Evolutionary conservation across 495 filamentous ascomycete species (phyloP).

Genomic region (Penicillium nucicola): DNA sequence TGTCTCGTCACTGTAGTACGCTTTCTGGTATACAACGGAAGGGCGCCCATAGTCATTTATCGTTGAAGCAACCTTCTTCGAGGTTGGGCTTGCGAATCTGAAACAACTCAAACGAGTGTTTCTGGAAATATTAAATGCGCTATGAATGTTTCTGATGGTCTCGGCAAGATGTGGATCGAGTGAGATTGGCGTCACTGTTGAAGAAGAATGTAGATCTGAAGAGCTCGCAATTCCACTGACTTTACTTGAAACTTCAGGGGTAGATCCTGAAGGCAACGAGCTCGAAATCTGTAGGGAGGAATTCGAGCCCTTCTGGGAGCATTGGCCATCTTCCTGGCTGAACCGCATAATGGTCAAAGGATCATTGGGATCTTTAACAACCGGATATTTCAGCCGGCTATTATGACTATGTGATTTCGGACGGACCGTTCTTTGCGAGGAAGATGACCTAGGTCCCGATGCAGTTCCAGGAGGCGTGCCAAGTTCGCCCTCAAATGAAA

Average conservation of each 20-base stretch:
- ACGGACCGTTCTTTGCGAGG: constrained; percentile 28
- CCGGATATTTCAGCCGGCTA: constrained; percentile 58
- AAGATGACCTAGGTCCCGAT: constrained; percentile 21
- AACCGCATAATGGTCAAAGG: constrained; percentile 60
- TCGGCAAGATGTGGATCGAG: constrained; percentile 23
- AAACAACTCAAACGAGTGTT: constrained; percentile 22
- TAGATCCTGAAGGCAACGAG: constrained; percentile 13
- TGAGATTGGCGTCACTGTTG: constrained; percentile 7
- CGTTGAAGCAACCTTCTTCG: constrained; percentile 27
- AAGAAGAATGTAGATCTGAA: constrained; percentile 21
- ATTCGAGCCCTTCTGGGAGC: constrained; percentile 36
- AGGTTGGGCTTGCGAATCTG: constrained; percentile 22
- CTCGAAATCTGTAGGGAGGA: constrained; percentile 15
- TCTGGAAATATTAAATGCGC: constrained; percentile 28
- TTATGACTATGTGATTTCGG: constrained; percentile 23
- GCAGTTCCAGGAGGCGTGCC: not conserved
- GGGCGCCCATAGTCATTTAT: constrained; percentile 37
- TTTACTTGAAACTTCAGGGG: constrained; percentile 4
- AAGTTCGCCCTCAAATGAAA: constrained; percentile 1
- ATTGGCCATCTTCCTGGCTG: constrained; percentile 58
- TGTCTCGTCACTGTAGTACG: constrained; percentile 80
- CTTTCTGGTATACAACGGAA: constrained; percentile 74
- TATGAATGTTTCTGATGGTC: constrained; percentile 17
- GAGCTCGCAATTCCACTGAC: constrained; percentile 8
- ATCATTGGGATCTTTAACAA: constrained; percentile 77